Conservation (phyloP, 164 flowering plant species). For the Stephania yunnanensis region DNA sequence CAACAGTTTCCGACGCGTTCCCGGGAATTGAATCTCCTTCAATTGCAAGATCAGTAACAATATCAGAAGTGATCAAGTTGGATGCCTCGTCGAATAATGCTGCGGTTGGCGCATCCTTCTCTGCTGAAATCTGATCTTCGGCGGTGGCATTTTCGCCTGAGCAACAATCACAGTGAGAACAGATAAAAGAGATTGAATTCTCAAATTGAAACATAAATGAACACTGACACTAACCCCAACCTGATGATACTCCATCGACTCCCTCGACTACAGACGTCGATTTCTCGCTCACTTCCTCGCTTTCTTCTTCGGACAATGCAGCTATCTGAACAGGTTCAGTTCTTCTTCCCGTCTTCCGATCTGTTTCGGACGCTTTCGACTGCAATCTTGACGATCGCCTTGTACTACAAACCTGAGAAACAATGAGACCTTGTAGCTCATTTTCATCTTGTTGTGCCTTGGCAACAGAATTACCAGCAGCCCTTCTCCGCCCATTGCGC, state of each 20-base stretch:
- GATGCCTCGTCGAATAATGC: background rate
- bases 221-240: slow-evolving; percentile 8
- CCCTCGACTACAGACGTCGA: background rate
- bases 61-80: background rate
- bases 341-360: slow-evolving; percentile 10
- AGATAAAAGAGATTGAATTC: background rate
- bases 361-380: slow-evolving; percentile 1
- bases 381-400: slow-evolving; percentile 23
- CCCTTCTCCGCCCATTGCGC: slow-evolving; percentile 7
- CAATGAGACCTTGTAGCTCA: slow-evolving; percentile 4
- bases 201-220: background rate
- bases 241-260: background rate
- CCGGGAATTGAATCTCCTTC: slow-evolving; percentile 3
- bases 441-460: slow-evolving; percentile 4
- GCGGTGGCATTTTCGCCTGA: background rate
- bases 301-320: slow-evolving; percentile 18
- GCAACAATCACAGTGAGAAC: background rate
- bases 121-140: background rate
- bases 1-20: background rate
- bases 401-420: slow-evolving; percentile 9
- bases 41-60: background rate
- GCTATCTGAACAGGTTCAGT: slow-evolving; percentile 16
- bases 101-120: background rate
- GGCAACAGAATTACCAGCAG: slow-evolving; percentile 6
- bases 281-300: slow-evolving; percentile 7